Conservation (phyloP, 2,329 filamentous ascomycete species). For the Epichloe uncinata region DNA sequence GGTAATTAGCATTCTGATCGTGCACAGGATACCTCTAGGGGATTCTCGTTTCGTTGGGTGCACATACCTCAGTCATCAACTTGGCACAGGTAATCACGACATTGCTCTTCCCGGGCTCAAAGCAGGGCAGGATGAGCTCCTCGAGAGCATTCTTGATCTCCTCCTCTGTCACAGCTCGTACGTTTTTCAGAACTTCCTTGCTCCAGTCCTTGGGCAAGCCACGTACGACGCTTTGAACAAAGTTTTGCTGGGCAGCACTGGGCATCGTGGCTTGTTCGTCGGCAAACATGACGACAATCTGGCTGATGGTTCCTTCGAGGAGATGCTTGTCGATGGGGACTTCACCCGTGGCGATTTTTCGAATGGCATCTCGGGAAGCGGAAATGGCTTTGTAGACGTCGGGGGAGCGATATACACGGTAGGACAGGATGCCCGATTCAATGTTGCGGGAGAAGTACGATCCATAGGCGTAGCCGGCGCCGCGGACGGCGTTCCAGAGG, state of each 20-base stretch:
- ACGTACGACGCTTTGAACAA: slow-evolving; percentile 66
- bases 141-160: slow-evolving; percentile 64
- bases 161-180: slow-evolving; percentile 61
- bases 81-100: slow-evolving; percentile 80
- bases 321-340: slow-evolving; percentile 64
- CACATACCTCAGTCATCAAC: slow-evolving; percentile 67
- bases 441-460: slow-evolving; percentile 65
- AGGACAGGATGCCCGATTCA: slow-evolving; percentile 68
- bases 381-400: slow-evolving; percentile 77
- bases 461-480: slow-evolving; percentile 87
- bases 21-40: slow-evolving; percentile 18
- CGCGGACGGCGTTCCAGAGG: slow-evolving; percentile 84
- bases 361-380: slow-evolving; percentile 61
- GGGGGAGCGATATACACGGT: slow-evolving; percentile 80
- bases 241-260: slow-evolving; percentile 70
- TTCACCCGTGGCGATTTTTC: slow-evolving; percentile 58
- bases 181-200: slow-evolving; percentile 59
- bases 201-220: slow-evolving; percentile 67
- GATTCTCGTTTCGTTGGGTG: not conserved
- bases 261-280: slow-evolving; percentile 82
- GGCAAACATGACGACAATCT: slow-evolving; percentile 74
- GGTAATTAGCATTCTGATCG: slow-evolving; percentile 32
- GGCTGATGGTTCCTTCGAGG: slow-evolving; percentile 80
- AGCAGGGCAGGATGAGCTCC: slow-evolving; percentile 66
- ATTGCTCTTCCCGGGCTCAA: slow-evolving; percentile 68